Base-by-base conservation (phyloP, 2,329 filamentous ascomycete genomes). In the Plectosphaerella cucumerina region DNA sequence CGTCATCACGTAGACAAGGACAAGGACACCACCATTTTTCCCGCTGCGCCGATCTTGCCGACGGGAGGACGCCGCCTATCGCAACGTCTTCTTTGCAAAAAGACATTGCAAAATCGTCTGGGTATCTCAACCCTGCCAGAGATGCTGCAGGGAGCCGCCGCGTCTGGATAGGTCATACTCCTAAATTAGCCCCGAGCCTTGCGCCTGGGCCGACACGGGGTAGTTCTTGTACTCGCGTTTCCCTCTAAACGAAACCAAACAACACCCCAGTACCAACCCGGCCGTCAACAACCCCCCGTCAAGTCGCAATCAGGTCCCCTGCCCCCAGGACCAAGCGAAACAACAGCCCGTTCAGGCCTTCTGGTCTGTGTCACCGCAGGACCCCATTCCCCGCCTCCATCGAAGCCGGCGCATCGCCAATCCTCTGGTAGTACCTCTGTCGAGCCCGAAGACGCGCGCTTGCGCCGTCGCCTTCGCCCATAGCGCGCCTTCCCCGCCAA, bases 91-190 rank as follows among this genome's bases (percentile, higher is more conserved):
- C 26, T 11, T 31, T 8, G 26, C 26, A 8, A 11, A 31, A 31
- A 31, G 26, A 31, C 26, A 31, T 31, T 31, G 26, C 26, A 31
- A 31, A 31, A 31, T 31, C 26, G 8, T 5, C 26, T 11, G 4
- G 12, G 26, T 31, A 31, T 31, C 26, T 31, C 35, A n/a, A 37
- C 15, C n/a, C 35, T n/a, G 35, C 35, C 17, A 18, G 6, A 33
- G 45, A 47, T 23, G 45, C 45, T 47, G 45, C 34, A 47, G 45
- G 33, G 45, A 47, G 45, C 45, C 45, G 34, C 45, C 33, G 18
- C 45, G 33, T 35, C 45, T 20, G 23, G 18, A 47, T 47, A 47
- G 18, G 39, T 42, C n/a, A 18, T 42, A n/a, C 11, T 42, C 39
- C 39, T 21, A 42, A 42, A 18, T 42, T 42, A 42, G 39, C 17